Evolutionary conservation across 768 basidiomycete genomes (phyloP), one percentile per base, ranked within the genome.

Genomic region (Panaeolus papilionaceus): DNA sequence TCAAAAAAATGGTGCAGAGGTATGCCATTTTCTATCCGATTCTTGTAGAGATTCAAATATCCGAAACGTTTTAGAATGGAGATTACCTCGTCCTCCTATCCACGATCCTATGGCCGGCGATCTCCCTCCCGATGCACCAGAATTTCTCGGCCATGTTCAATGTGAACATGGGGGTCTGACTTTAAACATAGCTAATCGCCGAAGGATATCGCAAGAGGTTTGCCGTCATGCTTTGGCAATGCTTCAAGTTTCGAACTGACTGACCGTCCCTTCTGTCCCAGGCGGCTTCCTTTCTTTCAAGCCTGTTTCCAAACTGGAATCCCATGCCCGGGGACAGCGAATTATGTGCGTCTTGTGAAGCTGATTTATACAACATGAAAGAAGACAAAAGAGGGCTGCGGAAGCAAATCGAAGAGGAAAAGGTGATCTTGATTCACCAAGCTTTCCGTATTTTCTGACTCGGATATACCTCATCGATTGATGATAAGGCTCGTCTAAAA

Each of bases 1-100:
- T 95, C 94, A 0, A 93, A 90, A 74, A 75, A 79, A 6, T 95
- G 94, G 94, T 75, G 92, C 3, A 91, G 85, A 85, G 93, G 93
- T 91, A 67, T 54, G 14, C 44, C 16, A 68, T 4, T 67, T 72
- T 23, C 42, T 38, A 39, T 54, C 66, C 5, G 42, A 44, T 40
- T 47, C 20, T n/a, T 2, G 63, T 70, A 28, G 62, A n/a, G 38
- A 20, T 64, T 66, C 39, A 20, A 68, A 20, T 69, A 40, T 40
- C 62, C 63, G 61, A 38, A 49, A 18, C 28, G 54, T 33, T 38
- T 18, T 70, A 95, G 94, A 93, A 75, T 96, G 94, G 94, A 82
- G 82, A 74, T 77, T 87, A 64, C 72, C 77, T 54, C 90, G 85
- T 71, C 94, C 94, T 26, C 92, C 87, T 77, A 93, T 95, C 92